A percentile compares a stretch with the other conserved stretches of the same genome.
Conservation (phyloP, 1,284 basidiomycete genomes). For the Macrocybe sp. region DNA sequence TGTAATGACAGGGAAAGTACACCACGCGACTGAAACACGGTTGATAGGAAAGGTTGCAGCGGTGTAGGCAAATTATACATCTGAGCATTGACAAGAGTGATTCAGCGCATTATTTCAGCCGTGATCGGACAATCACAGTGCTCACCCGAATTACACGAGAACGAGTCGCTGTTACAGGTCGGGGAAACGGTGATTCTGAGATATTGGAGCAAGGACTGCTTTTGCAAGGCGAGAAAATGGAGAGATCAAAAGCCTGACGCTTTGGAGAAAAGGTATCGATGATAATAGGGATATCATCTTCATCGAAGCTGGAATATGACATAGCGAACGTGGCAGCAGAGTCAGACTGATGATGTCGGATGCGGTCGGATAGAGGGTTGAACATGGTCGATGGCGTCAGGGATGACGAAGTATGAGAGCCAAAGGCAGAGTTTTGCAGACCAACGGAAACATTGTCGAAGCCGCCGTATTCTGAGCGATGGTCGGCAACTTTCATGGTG, state of each 20-base stretch:
- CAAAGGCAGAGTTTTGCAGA: slow-evolving; percentile 19
- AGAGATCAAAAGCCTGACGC: slow-evolving; percentile 23
- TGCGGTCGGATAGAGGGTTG: slow-evolving; percentile 8
- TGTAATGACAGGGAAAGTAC: slow-evolving; percentile 12
- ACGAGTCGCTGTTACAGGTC: slow-evolving; percentile 41
- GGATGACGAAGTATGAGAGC: slow-evolving; percentile 10
- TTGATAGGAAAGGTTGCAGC: slow-evolving; percentile 32
- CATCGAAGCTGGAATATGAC: slow-evolving; percentile 11
- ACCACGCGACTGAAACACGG: slow-evolving; percentile 31
- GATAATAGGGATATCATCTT: slow-evolving; percentile 18
- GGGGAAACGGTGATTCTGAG: slow-evolving; percentile 22
- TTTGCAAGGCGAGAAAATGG: slow-evolving; percentile 30
- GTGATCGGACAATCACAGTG: slow-evolving; percentile 12
- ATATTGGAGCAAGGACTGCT: slow-evolving; percentile 26
- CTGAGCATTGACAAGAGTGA: slow-evolving; percentile 16
- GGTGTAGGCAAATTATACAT: slow-evolving; percentile 33
- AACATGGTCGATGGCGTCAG: slow-evolving; percentile 4
- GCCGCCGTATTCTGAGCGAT: slow-evolving; percentile 13
- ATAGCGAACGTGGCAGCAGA: slow-evolving; percentile 14
- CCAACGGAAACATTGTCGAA: slow-evolving; percentile 19
- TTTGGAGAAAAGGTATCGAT: slow-evolving; percentile 28
- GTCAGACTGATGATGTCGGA: too few relatives aligned
- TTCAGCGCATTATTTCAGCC: slow-evolving; percentile 4
- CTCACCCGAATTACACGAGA: slow-evolving; percentile 49
- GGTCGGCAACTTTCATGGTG: slow-evolving; percentile 15